Percentiles rank a stretch among this genome's conserved stretches.
Evolutionary conservation across 208 protist genomes (phyloP).

Genomic region (Crithidia bombi): DNA sequence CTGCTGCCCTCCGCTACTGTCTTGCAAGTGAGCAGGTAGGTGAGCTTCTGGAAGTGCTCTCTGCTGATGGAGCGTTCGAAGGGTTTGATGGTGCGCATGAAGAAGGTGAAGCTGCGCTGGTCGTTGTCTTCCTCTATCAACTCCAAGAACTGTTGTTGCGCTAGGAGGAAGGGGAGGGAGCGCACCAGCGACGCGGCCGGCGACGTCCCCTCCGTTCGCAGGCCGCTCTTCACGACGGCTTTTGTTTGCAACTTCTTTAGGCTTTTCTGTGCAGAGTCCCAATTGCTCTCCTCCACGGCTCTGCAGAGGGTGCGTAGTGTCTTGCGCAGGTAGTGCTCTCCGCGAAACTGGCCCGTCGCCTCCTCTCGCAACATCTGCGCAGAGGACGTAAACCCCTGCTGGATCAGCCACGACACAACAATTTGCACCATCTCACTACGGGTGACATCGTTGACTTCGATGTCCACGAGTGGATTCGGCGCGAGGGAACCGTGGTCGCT

Average conservation of each 20-base stretch:
- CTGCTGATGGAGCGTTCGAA: slow-evolving; percentile 68
- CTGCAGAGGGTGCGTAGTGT: slow-evolving; percentile 65
- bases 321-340: slow-evolving; percentile 80
- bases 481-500: not conserved
- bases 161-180: slow-evolving; percentile 72
- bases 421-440: slow-evolving; percentile 75
- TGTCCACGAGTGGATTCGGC: slow-evolving; percentile 49
- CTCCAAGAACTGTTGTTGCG: slow-evolving; percentile 85
- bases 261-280: slow-evolving; percentile 67
- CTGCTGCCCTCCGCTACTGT: slow-evolving; percentile 64
- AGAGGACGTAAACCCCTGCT: slow-evolving; percentile 76
- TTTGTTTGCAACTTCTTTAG: slow-evolving; percentile 64
- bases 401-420: slow-evolving; percentile 70
- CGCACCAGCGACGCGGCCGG: slow-evolving; percentile 38
- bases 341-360: slow-evolving; percentile 64
- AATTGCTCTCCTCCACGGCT: slow-evolving; percentile 75
- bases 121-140: slow-evolving; percentile 80
- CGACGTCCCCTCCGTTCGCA: slow-evolving; percentile 29
- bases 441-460: slow-evolving; percentile 70
- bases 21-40: slow-evolving; percentile 84
- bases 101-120: slow-evolving; percentile 80
- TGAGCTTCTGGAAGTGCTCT: slow-evolving; percentile 79
- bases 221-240: slow-evolving; percentile 17
- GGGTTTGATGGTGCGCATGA: slow-evolving; percentile 83
- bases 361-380: slow-evolving; percentile 86